Evolutionary conservation across 768 basidiomycete genomes (phyloP).

Genomic region (Mycena galericulata): DNA sequence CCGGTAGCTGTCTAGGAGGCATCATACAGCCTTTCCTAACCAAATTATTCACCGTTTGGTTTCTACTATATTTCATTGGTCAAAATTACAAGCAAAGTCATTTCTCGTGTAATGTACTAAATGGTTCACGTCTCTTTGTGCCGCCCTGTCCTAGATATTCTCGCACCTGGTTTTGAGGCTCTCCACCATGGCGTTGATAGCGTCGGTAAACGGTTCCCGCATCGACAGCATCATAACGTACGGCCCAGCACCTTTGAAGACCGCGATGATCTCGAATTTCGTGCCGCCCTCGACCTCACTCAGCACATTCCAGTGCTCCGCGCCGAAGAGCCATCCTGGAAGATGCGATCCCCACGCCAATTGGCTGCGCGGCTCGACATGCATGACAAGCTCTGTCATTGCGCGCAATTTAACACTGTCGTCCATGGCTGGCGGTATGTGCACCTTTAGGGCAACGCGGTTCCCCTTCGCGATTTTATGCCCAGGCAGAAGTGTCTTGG

Average conservation of each 20-base stretch:
- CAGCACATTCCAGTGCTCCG: slow-evolving; percentile 17
- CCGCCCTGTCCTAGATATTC: not conserved
- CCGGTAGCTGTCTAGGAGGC: no score
- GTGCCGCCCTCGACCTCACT: slow-evolving; percentile 26
- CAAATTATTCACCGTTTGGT: no score
- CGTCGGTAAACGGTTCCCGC: not conserved
- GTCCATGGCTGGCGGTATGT: slow-evolving; percentile 26
- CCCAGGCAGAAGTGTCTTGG: not conserved
- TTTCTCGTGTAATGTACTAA: no score
- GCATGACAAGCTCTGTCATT: slow-evolving; percentile 13
- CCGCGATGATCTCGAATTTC: slow-evolving; percentile 19
- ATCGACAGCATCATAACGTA: slow-evolving; percentile 11
- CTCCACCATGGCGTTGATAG: slow-evolving; percentile 16
- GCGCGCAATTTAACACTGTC: slow-evolving; percentile 21
- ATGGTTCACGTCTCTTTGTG: not conserved
- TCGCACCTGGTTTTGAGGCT: slow-evolving; percentile 25
- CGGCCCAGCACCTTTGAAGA: slow-evolving; percentile 4
- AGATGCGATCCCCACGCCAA: slow-evolving; percentile 22
- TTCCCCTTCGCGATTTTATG: slow-evolving; percentile 1
- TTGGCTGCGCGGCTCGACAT: slow-evolving; percentile 10
- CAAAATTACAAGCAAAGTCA: no score
- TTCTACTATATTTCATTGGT: no score
- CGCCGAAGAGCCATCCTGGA: slow-evolving; percentile 17
- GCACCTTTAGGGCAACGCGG: slow-evolving; percentile 12
- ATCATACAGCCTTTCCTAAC: no score